Base-by-base conservation (phyloP, 108 stramenopile species). In the Mediolabrus comicus region DNA sequence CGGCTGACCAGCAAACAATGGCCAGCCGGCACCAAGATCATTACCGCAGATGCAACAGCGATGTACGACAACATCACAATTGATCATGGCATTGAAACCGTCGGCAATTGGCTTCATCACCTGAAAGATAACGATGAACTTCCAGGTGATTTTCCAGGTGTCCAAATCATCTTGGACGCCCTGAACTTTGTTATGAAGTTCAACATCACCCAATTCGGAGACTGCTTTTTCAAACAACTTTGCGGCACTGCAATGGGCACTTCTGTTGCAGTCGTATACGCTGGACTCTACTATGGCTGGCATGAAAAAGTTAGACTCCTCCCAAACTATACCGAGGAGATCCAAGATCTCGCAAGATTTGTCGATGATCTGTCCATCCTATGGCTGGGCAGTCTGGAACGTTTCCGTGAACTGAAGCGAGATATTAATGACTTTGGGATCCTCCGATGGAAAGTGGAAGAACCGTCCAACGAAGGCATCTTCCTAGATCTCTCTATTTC, bases 41-140 rank as follows among this genome's bases (percentile, higher is more conserved):
- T 79, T 32, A 67, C 71, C 3, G 77, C 71, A 26, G 77, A 79
- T 54, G 71, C 71, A 4, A 30, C 39, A 0, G 59, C 77, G 16
- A 79, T 72, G 71, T 79, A 79, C 56, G 58, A 71, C 30, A 79
- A 79, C 53, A 79, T 79, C 16, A 43, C 59, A 2, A 61, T 57
- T 14, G 14, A 35, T 10, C 68, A 69, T 62, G 75, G 59, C 9
- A 43, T 76, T 1, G 28, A 51, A 19, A n/a, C 14, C 17, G 34
- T 60, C 17, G 28, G 56, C 2, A n/a, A 16, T 11, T 72, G 26
- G 27, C 49, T 70, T 16, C 17, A 39, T 34, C 10, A 1, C 2
- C 49, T 53, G 4, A 51, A 33, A 4, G 14, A 30, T 1, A 34
- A 26, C 10, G 17, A 28, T 32, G 36, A 70, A 17, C 17, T 62